Evolutionary conservation across 2,329 filamentous ascomycete genomes (phyloP).

Genomic region (Tolypocladium guangdongense): DNA sequence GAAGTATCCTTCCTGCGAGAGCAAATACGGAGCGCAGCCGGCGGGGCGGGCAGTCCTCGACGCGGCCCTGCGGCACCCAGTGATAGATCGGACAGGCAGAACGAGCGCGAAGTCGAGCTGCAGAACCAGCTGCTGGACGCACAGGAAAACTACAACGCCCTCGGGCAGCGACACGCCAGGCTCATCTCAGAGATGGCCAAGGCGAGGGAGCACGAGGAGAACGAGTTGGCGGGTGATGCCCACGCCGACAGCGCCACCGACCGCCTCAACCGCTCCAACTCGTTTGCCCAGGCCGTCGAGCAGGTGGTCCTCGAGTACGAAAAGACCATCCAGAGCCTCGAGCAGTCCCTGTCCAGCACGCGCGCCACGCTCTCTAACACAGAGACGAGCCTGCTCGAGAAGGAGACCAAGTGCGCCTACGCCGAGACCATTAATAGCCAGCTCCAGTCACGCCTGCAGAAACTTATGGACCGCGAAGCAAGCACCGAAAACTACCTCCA

Average conservation of each 20-base stretch:
- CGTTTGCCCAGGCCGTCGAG: slow-evolving; percentile 90
- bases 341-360: slow-evolving; percentile 83
- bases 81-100: slow-evolving; percentile 68
- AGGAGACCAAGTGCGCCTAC: slow-evolving; percentile 87
- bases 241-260: slow-evolving; percentile 73
- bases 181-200: slow-evolving; percentile 89
- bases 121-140: slow-evolving; percentile 88
- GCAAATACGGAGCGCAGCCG: slow-evolving; percentile 81
- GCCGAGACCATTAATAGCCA: slow-evolving; percentile 87
- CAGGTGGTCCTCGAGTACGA: slow-evolving; percentile 96
- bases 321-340: slow-evolving; percentile 91
- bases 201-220: slow-evolving; percentile 63
- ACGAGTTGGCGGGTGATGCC: slow-evolving; percentile 42
- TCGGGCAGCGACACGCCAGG: slow-evolving; percentile 89
- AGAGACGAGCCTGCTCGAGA: slow-evolving; percentile 81
- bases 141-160: slow-evolving; percentile 87
- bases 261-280: slow-evolving; percentile 85
- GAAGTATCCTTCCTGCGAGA: slow-evolving; percentile 90
- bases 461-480: slow-evolving; percentile 80
- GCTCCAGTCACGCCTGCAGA: slow-evolving; percentile 81
- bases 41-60: slow-evolving; percentile 45
- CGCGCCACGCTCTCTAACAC: slow-evolving; percentile 71
- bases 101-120: slow-evolving; percentile 77
- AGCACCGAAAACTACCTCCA: slow-evolving; percentile 90
- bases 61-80: slow-evolving; percentile 42